Evolutionary conservation across 192 early-diverging fungal genomes (phyloP).

Genomic region (Spizellomyces sp.): DNA sequence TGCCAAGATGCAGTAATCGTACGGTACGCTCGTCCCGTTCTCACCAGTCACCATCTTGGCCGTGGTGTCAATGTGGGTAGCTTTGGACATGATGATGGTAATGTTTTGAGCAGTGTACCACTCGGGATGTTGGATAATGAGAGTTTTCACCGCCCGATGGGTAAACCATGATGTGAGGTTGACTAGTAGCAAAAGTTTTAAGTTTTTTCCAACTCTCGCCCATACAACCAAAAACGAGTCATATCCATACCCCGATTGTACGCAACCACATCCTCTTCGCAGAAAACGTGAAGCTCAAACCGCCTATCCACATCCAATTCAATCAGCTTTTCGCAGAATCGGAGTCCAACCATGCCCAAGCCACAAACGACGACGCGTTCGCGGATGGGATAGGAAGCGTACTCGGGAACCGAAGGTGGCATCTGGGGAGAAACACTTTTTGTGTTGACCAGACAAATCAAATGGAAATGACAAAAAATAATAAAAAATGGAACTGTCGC

Average conservation of each 20-base stretch:
- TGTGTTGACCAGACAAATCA: too few relatives aligned
- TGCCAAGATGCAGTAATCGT: constrained; percentile 61
- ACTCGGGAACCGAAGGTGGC: too few relatives aligned
- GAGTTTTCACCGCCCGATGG: constrained; percentile 46
- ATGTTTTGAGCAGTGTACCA: constrained; percentile 63
- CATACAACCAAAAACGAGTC: neutral
- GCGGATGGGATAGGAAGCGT: neutral
- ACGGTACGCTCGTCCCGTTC: constrained; percentile 33
- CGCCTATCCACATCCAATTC: constrained; percentile 51
- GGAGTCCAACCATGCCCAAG: constrained; percentile 71
- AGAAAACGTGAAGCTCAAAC: constrained; percentile 55
- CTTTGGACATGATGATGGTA: constrained; percentile 43
- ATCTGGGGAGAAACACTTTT: too few relatives aligned
- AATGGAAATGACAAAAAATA: too few relatives aligned
- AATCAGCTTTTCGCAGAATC: constrained; percentile 65
- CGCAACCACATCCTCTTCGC: constrained; percentile 60
- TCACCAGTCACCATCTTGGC: constrained; percentile 41
- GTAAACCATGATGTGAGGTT: constrained; percentile 66
- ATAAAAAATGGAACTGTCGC: too few relatives aligned
- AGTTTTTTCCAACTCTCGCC: too few relatives aligned
- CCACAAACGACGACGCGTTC: constrained; percentile 57
- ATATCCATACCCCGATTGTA: constrained; percentile 53
- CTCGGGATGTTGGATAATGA: constrained; percentile 45
- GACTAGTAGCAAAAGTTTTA: constrained; percentile 31
- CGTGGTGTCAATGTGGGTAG: constrained; percentile 41